Percentiles rank a stretch among this genome's conserved stretches.
phyloP scores from a whole-genome alignment of 2,329 filamentous ascomycete genomes.

The Ilyonectria robusta region DNA sequence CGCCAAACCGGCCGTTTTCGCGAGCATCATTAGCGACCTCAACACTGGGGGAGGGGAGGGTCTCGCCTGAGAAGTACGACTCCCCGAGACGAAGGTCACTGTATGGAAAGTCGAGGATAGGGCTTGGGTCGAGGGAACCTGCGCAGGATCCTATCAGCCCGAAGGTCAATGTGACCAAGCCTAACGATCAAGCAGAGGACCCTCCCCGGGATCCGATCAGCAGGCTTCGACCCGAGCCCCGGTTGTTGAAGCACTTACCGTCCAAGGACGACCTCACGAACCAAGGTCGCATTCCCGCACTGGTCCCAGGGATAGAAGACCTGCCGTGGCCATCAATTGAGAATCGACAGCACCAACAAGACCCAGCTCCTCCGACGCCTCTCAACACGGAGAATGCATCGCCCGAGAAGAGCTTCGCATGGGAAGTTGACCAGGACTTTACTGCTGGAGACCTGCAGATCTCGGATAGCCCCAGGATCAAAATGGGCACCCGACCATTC shows the following conservation, averaged over 20 bases:
- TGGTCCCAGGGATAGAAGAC: constrained; percentile 57
- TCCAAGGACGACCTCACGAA: constrained; percentile 46
- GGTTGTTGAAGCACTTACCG: constrained; percentile 37
- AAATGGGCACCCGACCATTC: constrained; percentile 54
- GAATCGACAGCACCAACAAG: constrained; percentile 18
- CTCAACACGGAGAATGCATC: constrained; percentile 46
- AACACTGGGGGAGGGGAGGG: constrained; percentile 34
- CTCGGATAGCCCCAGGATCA: constrained; percentile 69
- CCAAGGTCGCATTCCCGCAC: constrained; percentile 53
- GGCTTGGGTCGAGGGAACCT: constrained; percentile 36
- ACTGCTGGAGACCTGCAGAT: constrained; percentile 69
- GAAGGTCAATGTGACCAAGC: constrained; percentile 25
- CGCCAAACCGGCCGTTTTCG: constrained; percentile 41
- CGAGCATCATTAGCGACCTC: constrained; percentile 43
- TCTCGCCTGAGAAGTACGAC: constrained; percentile 38
- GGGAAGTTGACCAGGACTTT: constrained; percentile 71
- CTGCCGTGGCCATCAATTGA: constrained; percentile 54
- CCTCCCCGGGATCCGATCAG: constrained; percentile 25
- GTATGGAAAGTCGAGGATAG: constrained; percentile 45
- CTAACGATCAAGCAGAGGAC: constrained; percentile 21
- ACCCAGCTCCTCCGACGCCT: constrained; percentile 8
- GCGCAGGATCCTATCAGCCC: constrained; percentile 24
- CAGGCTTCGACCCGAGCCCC: constrained; percentile 25
- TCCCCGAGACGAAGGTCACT: constrained; percentile 39
- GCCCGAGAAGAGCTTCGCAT: constrained; percentile 68